Evolutionary conservation across 2,329 filamentous ascomycete genomes (phyloP).

Genomic region (Coniochaeta sp.): DNA sequence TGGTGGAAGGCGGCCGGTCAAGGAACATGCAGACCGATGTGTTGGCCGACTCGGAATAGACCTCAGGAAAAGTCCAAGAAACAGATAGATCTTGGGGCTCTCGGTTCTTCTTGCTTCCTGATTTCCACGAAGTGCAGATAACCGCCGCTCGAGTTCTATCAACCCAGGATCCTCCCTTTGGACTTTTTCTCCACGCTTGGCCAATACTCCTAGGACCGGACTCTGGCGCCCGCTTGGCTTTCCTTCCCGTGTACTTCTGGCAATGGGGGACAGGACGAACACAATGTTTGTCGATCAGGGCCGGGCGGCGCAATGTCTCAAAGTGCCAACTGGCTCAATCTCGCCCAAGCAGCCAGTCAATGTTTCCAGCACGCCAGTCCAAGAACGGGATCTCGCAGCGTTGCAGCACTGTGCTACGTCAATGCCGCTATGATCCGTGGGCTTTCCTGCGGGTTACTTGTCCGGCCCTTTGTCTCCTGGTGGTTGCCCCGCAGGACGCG

Average conservation of each 20-base stretch:
- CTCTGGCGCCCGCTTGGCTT: not conserved
- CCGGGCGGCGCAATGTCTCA: constrained; percentile 11
- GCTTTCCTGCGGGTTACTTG: constrained; percentile 2
- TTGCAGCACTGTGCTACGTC: constrained; percentile 10
- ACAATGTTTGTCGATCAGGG: constrained; percentile 11
- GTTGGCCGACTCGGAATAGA: constrained; percentile 2
- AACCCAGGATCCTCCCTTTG: not conserved
- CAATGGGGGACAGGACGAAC: not conserved
- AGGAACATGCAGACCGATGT: constrained; percentile 29
- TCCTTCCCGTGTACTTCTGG: not conserved
- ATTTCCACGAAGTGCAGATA: not conserved
- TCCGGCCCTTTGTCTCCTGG: not conserved
- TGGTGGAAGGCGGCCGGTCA: constrained; percentile 27
- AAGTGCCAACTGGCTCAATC: constrained; percentile 4
- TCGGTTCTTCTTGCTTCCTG: not conserved
- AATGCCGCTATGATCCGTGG: constrained; percentile 9
- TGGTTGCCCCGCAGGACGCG: not conserved
- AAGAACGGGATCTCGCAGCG: constrained; percentile 7
- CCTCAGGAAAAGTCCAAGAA: not conserved
- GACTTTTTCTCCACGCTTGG: not conserved
- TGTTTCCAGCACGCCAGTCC: constrained; percentile 11
- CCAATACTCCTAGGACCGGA: not conserved
- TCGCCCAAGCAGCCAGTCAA: constrained; percentile 15
- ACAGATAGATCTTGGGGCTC: not conserved
- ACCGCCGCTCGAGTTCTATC: not conserved